Evolutionary conservation across 2,329 filamentous ascomycete genomes (phyloP), one percentile per base, ranked within the genome.

Genomic region (Penicillium sp.): DNA sequence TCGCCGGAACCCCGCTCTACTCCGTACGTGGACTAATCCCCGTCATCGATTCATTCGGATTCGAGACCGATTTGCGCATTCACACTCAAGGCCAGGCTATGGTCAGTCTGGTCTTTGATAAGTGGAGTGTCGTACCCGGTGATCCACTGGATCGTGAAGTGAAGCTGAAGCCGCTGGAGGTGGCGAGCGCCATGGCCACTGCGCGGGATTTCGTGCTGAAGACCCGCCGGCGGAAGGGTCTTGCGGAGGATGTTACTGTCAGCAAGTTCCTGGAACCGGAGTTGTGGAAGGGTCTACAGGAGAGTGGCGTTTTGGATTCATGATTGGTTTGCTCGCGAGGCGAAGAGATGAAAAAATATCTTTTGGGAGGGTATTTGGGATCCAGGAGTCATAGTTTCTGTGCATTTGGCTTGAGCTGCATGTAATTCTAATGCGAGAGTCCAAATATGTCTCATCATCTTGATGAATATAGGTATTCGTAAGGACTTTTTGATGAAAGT

Each of bases 231-330:
- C 86, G 95, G 66, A 99, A 99, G 83, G 95, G 95, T 1, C 77
- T 99, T 62, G 94, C 91, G 62, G 95, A 98, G 81, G 95, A 98
- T 75, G 92, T 98, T 41, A 94, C 90, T 33, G 92, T 98, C 56
- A 92, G 92, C 75, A 97, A 96, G 73, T 99, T 98, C 78, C 80
- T 99, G 64, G 95, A 99, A 80, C 91, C 92, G 1, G 95, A 98
- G 75, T 87, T 98, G 61, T 96, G 96, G 79, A 87, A 89, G 75
- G 91, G 87, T 66, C 78, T 98, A 71, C 90, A 92, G 78, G 92
- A 96, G 77, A 95, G 90, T 68, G 94, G 94, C 2, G 87, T 96
- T 66, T 78, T 98, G 64, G 92, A 92, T 70, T 84, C 83, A 63
- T 80, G 62, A 72, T 43, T 14, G 31, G 60, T 14, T 56, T 50